These are phyloP conservation scores for Cyberlindnera mississippiensis DNA, from an alignment of 805 yeast species.

Conservation along the genomic window DNA sequence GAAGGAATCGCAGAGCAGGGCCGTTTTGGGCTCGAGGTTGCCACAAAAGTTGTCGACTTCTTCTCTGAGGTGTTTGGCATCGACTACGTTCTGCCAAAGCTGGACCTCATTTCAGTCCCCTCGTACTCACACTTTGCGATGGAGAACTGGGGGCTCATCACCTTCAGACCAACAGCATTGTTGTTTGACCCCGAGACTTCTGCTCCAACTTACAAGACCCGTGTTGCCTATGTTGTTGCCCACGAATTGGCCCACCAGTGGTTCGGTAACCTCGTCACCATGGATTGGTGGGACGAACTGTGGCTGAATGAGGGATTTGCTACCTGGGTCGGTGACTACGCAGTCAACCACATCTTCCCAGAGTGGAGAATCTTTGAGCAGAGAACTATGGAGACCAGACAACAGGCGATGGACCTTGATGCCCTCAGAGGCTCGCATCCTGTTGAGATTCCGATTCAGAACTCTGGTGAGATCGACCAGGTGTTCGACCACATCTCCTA, in stretches of 20 bases:
- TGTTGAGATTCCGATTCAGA: conserved; percentile 74
- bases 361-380: conserved; percentile 84
- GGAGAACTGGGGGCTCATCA: conserved; percentile 83
- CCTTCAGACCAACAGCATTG: conserved; percentile 76
- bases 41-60: conserved; percentile 69
- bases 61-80: conserved; percentile 70
- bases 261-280: conserved; percentile 86
- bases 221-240: conserved; percentile 81
- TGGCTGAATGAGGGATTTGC: conserved; percentile 91
- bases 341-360: conserved; percentile 67
- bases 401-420: conserved; percentile 69
- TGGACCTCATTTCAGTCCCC: conserved; percentile 77
- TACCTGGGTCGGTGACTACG: conserved; percentile 86
- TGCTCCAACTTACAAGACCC: conserved; percentile 54
- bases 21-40: conserved; percentile 63
- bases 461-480: conserved; percentile 76
- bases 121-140: conserved; percentile 84
- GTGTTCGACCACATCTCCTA: conserved; percentile 83
- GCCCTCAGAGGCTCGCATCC: conserved; percentile 81
- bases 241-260: conserved; percentile 91
- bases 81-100: conserved; percentile 75
- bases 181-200: conserved; percentile 66
- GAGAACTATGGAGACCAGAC: conserved; percentile 68
- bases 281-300: conserved; percentile 91
- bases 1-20: conserved; percentile 73